Evolutionary conservation across 164 flowering plant species (phyloP), one percentile per base, ranked within the genome.

Genomic region (Litsea cubeba): DNA sequence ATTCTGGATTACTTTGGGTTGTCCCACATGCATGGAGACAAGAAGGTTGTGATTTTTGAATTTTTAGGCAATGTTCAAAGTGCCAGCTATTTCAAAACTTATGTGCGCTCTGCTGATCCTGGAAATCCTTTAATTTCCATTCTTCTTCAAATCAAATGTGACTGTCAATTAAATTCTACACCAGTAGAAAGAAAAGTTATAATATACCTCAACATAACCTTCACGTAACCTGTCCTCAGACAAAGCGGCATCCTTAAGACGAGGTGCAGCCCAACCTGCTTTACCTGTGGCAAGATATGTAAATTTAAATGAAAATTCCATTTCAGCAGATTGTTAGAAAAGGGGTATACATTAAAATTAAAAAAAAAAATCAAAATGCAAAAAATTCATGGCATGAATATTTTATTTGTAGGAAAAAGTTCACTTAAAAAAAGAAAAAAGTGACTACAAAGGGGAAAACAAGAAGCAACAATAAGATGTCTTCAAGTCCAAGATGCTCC

Each of bases 181-280:
- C 17, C 17, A 54, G 20, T 54, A 54, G 3, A 54, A 18, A 54
- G 18, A 54, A 18, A 54, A 54, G 46, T 18, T 54, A 54, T 54
- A 65, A 54, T 54, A 65, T 22, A 95, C 99, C 95, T 95, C 98
- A 64, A 91, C 78, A 85, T 95, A 95, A 82, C 91, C 76, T 88
- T 96, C 99, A 69, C 97, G 97, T 71, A 94, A 75, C 83, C 86
- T 96, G 85, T 92, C 95, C 25, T 83, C 77, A 62, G 99, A 92
- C 70, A 96, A 85, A 40, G 83, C 87, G 76, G 97, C 99, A 87
- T 93, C 99, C 83, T 96, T 96, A 10, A 96, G 97, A 77, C 99
- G 94, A 66, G 99, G 99, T 72, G 99, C 99, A 69, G 97, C 98
- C 97, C 97, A 96, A 65, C 99, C 98, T 25, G 80, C 71, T 82